phyloP scores from a whole-genome alignment of 2,329 filamentous ascomycete genomes.

The Neopestalotiopsis clavispora region DNA sequence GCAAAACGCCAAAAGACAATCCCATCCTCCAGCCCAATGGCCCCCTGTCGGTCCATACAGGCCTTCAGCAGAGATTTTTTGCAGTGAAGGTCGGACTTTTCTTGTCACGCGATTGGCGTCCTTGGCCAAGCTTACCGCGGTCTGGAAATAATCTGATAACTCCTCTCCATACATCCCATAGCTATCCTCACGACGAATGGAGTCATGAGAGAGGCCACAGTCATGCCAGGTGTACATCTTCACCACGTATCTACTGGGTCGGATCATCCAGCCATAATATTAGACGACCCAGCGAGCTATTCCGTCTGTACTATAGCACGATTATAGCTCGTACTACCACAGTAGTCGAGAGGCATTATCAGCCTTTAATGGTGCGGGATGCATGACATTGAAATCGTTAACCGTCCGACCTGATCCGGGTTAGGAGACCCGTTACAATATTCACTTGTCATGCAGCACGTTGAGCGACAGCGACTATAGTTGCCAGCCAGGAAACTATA shows the following conservation, averaged over 20 bases:
- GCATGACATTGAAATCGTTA: neutral
- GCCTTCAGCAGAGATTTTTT: neutral
- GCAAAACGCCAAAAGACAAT: neutral
- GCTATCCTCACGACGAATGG: neutral
- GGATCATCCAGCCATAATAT: neutral
- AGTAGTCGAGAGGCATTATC: no score
- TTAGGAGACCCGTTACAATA: neutral
- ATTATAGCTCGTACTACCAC: no score
- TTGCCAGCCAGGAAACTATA: neutral
- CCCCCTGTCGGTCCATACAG: neutral
- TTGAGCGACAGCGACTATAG: neutral
- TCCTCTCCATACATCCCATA: neutral
- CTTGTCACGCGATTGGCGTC: neutral
- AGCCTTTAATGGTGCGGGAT: neutral
- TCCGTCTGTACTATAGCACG: no score
- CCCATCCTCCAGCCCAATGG: neutral
- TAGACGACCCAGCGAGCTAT: neutral
- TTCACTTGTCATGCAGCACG: constrained; percentile 1
- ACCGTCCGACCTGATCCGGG: neutral
- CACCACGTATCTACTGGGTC: neutral
- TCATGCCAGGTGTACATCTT: neutral
- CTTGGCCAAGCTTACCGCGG: neutral
- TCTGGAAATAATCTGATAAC: neutral
- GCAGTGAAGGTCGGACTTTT: neutral
- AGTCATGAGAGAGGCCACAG: constrained; percentile 1